Evolutionary conservation across 345 rosid species (phyloP).

Genomic region (Eucalyptus erythrocorys): DNA sequence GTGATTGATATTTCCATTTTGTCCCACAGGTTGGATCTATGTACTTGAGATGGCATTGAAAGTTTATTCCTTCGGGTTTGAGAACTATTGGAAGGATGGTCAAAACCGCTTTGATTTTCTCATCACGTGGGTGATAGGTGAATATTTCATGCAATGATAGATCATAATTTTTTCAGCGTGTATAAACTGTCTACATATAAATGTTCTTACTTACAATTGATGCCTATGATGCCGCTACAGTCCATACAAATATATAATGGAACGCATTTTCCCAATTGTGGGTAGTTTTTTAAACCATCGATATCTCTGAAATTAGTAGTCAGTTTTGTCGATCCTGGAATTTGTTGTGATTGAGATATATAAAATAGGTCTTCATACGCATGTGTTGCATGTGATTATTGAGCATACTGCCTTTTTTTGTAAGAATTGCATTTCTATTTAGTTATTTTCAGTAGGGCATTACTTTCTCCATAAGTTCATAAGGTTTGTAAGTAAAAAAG

Average conservation of each 20-base stretch:
- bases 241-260: not conserved
- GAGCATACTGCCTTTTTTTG: not conserved
- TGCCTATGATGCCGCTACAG: not conserved
- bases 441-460: not conserved
- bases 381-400: not conserved
- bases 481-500: not conserved
- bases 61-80: constrained; percentile 76
- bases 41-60: constrained; percentile 94
- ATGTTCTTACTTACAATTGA: not conserved
- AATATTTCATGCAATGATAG: not conserved
- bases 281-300: not conserved
- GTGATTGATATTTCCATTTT: not conserved
- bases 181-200: not conserved
- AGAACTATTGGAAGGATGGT: constrained; percentile 91
- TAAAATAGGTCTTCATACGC: not conserved
- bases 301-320: not conserved
- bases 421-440: not conserved
- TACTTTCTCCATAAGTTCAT: not conserved
- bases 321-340: not conserved
- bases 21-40: constrained; percentile 84
- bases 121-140: constrained; percentile 87
- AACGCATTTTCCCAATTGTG: not conserved
- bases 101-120: constrained; percentile 92
- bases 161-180: not conserved
- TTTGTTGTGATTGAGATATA: not conserved